Base-by-base conservation (phyloP, 129 eudicot genomes). In the Tanacetum coccineum region DNA sequence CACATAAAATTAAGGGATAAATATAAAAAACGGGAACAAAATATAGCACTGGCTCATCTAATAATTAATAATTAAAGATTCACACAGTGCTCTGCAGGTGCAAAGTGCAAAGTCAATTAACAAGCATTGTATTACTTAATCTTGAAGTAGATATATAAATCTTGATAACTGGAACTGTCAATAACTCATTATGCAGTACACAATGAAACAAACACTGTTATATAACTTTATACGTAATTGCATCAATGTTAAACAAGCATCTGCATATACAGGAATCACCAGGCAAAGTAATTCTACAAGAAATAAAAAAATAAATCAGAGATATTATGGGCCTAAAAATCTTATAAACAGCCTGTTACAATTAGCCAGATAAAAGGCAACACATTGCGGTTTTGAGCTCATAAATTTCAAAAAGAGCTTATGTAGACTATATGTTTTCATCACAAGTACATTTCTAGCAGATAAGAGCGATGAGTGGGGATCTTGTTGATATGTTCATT, bases 341-440 rank as follows among this genome's bases (percentile, higher is more conserved):
- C 39, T 32, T 32, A 32, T 32, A 32, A 32, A 32, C 7, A 1
- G 39, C 9, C 10, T 36, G 42, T 36, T 9, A 36, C 42, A 36
- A 1, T 36, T 2, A 36, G 42, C 42, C 42, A 36, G 42, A 36
- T 36, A 64, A 4, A 22, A 42, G 21, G 44, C 46, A n/a, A 21
- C 39, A 46, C 22, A 39, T 65, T 46, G 20, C n/a, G 42, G 58
- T 65, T 65, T 65, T 48, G 70, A 66, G 59, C 70, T 46, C 42
- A 20, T 64, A 64, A 56, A 66, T 39, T 60, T 36, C 10, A 6
- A 7, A 36, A 7, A 36, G 42, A 36, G 42, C 42, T 20, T 58
- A 21, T 25, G 13, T 42, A 20, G n/a, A 36, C 9, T 36, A 36
- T 36, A 9, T n/a, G n/a, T 36, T 36, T 36, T 36, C 65, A 60